Evolutionary conservation across 2,329 filamentous ascomycete genomes (phyloP), one percentile per base, ranked within the genome.

Genomic region (Pseudocercospora fijiensis): DNA sequence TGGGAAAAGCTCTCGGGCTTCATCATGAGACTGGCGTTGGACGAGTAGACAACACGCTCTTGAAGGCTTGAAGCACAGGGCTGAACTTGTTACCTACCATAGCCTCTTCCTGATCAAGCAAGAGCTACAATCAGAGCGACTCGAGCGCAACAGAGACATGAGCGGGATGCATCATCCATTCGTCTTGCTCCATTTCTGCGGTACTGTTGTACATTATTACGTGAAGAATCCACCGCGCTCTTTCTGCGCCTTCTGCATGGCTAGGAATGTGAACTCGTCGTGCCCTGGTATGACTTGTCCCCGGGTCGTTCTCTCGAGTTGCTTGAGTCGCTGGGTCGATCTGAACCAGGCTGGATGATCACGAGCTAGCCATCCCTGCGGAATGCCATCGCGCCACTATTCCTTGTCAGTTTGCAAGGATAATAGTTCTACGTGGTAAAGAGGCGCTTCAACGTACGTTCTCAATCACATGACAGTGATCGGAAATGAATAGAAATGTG

Each of bases 381-480:
- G 74, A 28, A 74, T 74, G 37, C 74, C 73, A 57, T 76, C 74
- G 41, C 73, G 69, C 72, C 74, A 75, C 73, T 75, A 61, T 27
- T 27, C 47, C 4, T 18, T 57, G 20, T 61, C n/a, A 57, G 20
- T 27, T 16, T 18, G 27, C 43, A 45, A 9, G 22, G n/a, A 9
- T 27, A 56, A 18, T 11, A 27, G n/a, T n/a, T n/a, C n/a, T 7
- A 41, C 18, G 52, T 33, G 33, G 30, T 16, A 30, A 30, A 13
- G 5, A 26, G 7, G 45, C 26, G 18, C 28, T 24, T 24, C 11
- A 57, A 63, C 73, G 63, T 58, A 72, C 73, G 57, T 76, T 76
- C 63, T 76, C 74, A 45, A 76, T 76, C 6, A 76, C 74, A 62
- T 77, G 74, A 65, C 73, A 77, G 57, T 76, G 74, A 58, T 76